A percentile compares a stretch with the other conserved stretches of the same genome.
phyloP scores from a whole-genome alignment of 768 basidiomycete species.

The Boletales sp. region DNA sequence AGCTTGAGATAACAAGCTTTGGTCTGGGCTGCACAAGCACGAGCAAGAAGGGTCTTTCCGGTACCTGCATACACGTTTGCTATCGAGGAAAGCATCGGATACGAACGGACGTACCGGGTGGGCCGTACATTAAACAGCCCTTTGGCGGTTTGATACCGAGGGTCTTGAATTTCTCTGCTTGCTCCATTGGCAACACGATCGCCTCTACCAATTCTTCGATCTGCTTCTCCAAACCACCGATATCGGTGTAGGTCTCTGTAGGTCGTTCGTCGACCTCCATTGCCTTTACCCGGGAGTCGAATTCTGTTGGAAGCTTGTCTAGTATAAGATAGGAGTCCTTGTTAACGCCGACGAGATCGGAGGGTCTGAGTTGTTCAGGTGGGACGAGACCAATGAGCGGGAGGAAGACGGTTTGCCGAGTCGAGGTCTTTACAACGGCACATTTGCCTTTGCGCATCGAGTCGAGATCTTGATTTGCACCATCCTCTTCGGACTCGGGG shows the following conservation, averaged over 20 bases:
- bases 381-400: conserved; percentile 97
- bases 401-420: conserved; percentile 97
- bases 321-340: conserved; percentile 98
- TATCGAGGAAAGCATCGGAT: not conserved
- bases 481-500: conserved; percentile 89
- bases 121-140: conserved; percentile 98
- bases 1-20: conserved; percentile 98
- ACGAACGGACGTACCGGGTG: conserved; percentile 64
- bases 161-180: conserved; percentile 97
- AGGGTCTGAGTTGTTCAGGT: conserved; percentile 81
- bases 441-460: conserved; percentile 98
- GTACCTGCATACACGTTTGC: conserved; percentile 52
- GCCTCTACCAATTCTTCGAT: conserved; percentile 98
- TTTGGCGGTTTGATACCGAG: conserved; percentile 98
- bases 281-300: conserved; percentile 96
- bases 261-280: conserved; percentile 99
- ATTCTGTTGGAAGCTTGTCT: conserved; percentile 94
- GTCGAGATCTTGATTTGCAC: conserved; percentile 92
- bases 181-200: conserved; percentile 97
- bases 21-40: conserved; percentile 97
- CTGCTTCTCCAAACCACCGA: conserved; percentile 98
- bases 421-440: conserved; percentile 98
- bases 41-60: conserved; percentile 95
- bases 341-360: conserved; percentile 97
- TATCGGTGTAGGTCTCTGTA: conserved; percentile 95